Conservation (phyloP, 805 yeast species). For the Cyberlindnera mycetangii region DNA sequence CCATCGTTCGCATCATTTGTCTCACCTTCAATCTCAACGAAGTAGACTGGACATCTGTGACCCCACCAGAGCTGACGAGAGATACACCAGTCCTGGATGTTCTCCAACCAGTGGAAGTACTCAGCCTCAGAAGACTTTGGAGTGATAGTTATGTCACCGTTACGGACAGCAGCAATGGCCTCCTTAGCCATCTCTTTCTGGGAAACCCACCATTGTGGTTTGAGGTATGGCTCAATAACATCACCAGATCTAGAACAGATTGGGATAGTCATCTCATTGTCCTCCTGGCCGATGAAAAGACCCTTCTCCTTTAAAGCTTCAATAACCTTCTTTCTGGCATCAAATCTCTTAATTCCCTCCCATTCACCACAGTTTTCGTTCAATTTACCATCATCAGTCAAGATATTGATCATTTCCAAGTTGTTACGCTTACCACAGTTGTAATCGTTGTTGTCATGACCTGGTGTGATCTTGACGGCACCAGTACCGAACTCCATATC, state of each 20-base stretch:
- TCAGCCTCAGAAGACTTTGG: conserved; percentile 92
- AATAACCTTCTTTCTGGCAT: conserved; percentile 84
- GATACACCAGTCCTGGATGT: conserved; percentile 98
- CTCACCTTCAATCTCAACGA: conserved; percentile 75
- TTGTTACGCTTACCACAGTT: conserved; percentile 91
- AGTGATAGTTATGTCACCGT: conserved; percentile 74
- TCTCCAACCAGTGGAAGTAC: conserved; percentile 92
- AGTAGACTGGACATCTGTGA: conserved; percentile 96
- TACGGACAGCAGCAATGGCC: conserved; percentile 81
- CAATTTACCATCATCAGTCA: conserved; percentile 88
- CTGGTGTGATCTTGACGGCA: conserved; percentile 99
- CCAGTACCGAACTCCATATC: conserved; percentile 99
- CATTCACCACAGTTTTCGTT: conserved; percentile 94
- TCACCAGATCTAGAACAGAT: conserved; percentile 96
- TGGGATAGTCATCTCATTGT: conserved; percentile 95
- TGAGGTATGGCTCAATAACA: conserved; percentile 90
- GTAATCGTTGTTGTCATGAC: conserved; percentile 97
- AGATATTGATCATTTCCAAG: conserved; percentile 83
- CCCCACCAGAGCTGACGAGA: conserved; percentile 97
- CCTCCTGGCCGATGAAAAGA: conserved; percentile 78
- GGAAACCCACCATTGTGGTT: conserved; percentile 99
- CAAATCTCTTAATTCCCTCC: conserved; percentile 89
- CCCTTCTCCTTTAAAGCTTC: conserved; percentile 73
- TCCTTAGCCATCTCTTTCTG: conserved; percentile 85
- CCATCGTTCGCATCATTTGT: conserved; percentile 55